Conservation (phyloP, 495 filamentous ascomycete genomes). For the Aspergillus bertholletiae region DNA sequence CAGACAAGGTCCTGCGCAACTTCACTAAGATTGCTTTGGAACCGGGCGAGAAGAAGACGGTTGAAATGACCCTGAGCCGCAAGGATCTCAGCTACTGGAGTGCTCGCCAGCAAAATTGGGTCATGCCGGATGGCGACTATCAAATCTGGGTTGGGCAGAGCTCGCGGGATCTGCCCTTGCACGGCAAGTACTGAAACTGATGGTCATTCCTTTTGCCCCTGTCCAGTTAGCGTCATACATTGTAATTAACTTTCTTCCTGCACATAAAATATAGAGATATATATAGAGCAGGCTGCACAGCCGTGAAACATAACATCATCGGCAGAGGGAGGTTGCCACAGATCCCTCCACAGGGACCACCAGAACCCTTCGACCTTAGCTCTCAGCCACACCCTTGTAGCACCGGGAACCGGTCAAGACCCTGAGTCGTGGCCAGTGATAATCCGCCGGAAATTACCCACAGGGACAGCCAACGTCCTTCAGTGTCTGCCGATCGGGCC, state of each 20-base stretch:
- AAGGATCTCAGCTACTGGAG: constrained; percentile 88
- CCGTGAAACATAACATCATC: neutral
- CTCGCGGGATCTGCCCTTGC: constrained; percentile 51
- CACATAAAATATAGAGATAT: neutral
- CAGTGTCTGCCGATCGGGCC: neutral
- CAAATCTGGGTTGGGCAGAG: constrained; percentile 57
- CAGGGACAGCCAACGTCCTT: neutral
- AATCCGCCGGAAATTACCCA: neutral
- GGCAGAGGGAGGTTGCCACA: no score
- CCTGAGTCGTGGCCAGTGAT: neutral
- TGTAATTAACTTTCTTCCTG: neutral
- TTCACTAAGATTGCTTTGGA: constrained; percentile 73
- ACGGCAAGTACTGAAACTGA: constrained; percentile 21
- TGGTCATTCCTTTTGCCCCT: neutral
- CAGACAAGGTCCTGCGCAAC: constrained; percentile 65
- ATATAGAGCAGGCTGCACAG: neutral
- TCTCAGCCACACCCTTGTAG: neutral
- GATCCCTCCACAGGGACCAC: neutral
- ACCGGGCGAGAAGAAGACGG: constrained; percentile 50
- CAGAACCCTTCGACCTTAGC: no score
- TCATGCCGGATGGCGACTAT: constrained; percentile 62
- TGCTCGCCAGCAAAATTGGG: constrained; percentile 75
- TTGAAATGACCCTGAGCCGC: constrained; percentile 71
- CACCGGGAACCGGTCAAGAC: neutral
- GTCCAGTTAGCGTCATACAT: neutral